Evolutionary conservation across 73 alveolate species (phyloP).

Genomic region (Uronychia setigera): DNA sequence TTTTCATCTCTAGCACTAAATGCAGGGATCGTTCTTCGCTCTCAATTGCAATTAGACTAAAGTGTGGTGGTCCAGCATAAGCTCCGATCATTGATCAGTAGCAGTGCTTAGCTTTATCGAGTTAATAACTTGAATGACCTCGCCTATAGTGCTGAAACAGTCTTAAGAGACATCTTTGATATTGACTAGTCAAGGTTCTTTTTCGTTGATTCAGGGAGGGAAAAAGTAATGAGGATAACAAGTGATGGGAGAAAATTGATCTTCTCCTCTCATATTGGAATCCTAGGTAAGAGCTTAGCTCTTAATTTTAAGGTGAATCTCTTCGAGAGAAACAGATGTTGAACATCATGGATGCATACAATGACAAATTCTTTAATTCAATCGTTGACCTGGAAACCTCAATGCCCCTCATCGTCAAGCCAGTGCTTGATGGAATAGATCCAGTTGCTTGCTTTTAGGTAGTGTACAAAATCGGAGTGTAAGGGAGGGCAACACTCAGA

Average conservation of each 20-base stretch:
- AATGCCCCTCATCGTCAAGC: conserved; percentile 73
- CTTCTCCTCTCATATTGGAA: conserved; percentile 19
- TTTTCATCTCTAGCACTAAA: conserved; percentile 44
- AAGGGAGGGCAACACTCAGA: conserved; percentile 35
- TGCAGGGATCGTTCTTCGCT: conserved; percentile 50
- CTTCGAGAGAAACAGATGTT: conserved; percentile 33
- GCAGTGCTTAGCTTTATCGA: conserved; percentile 9
- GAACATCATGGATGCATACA: conserved; percentile 56
- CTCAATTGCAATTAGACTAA: conserved; percentile 25
- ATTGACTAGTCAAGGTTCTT: conserved; percentile 50
- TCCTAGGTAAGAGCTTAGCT: not conserved
- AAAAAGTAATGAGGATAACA: conserved; percentile 14
- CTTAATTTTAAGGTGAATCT: conserved; percentile 14
- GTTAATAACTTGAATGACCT: conserved; percentile 2
- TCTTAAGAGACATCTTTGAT: conserved; percentile 51
- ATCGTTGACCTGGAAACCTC: conserved; percentile 71
- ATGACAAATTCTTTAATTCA: conserved; percentile 56
- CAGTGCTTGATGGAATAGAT: conserved; percentile 35
- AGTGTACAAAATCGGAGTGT: conserved; percentile 61
- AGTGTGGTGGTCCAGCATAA: conserved; percentile 25
- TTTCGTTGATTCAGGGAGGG: conserved; percentile 42
- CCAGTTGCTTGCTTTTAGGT: conserved; percentile 50
- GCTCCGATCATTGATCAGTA: conserved; percentile 18
- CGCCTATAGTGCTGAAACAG: conserved; percentile 48
- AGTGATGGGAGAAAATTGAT: conserved; percentile 39